Conservation (phyloP, 2,329 filamentous ascomycete species). For the Ophiocordyceps robertsii region DNA sequence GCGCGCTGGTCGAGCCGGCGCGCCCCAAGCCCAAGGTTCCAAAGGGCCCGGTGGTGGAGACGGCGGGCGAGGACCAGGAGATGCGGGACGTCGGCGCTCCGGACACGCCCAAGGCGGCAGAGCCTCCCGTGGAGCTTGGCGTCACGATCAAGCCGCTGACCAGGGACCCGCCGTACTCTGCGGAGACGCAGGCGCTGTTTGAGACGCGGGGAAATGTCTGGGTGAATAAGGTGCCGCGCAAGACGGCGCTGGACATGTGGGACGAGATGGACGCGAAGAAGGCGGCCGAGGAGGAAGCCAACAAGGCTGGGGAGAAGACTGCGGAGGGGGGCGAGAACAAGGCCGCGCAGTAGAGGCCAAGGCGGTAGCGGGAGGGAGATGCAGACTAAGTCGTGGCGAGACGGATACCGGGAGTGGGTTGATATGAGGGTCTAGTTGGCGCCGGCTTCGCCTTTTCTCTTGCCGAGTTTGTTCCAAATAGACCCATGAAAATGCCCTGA, state of each 20-base stretch:
- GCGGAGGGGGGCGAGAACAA: background rate
- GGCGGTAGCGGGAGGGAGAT: too few relatives aligned
- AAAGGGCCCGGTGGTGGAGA: background rate
- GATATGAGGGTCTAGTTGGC: too few relatives aligned
- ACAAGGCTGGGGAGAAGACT: background rate
- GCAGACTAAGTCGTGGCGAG: too few relatives aligned
- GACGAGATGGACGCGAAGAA: conserved; percentile 1
- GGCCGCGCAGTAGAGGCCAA: too few relatives aligned
- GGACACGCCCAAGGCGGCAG: background rate
- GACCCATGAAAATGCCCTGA: too few relatives aligned
- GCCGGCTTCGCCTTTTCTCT: too few relatives aligned
- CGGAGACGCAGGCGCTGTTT: conserved; percentile 6
- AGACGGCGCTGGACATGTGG: conserved; percentile 15
- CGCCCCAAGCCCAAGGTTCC: background rate
- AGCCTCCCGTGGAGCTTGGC: background rate
- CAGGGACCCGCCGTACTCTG: background rate
- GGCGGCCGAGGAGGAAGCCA: background rate
- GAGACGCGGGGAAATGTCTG: conserved; percentile 6
- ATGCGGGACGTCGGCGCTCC: background rate
- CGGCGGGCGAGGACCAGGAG: background rate
- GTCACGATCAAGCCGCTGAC: background rate
- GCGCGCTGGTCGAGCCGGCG: background rate
- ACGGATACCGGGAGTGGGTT: too few relatives aligned
- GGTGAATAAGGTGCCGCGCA: conserved; percentile 8
- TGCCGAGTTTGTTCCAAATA: too few relatives aligned